These are phyloP conservation scores for Thelonectria blattea DNA, from an alignment of 2,329 filamentous ascomycete genomes.

Conservation along the genomic window DNA sequence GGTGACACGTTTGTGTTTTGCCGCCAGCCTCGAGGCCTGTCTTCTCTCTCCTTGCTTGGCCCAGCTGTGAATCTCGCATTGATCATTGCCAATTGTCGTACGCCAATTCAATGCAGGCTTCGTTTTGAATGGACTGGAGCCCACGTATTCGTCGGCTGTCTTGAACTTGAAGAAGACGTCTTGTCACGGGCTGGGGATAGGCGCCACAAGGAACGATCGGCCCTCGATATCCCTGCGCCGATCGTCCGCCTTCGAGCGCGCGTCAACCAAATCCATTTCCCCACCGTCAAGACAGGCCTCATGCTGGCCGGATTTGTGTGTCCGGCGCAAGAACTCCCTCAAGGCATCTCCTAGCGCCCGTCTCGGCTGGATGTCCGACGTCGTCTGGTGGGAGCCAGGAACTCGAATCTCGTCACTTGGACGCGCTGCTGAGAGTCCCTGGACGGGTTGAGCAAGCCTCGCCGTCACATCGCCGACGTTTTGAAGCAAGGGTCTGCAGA, in stretches of 20 bases:
- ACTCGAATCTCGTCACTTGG: background rate
- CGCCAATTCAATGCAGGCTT: background rate
- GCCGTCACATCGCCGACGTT: constrained; percentile 28
- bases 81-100: background rate
- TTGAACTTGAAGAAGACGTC: too few relatives aligned
- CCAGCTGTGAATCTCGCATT: background rate
- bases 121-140: constrained; percentile 1
- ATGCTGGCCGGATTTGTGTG: constrained; percentile 22
- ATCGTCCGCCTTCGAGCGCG: constrained; percentile 35
- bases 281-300: constrained; percentile 23
- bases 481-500: constrained; percentile 13
- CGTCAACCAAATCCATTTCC: constrained; percentile 23
- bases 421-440: background rate
- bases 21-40: constrained; percentile 14
- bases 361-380: constrained; percentile 18
- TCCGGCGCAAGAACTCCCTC: constrained; percentile 2
- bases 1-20: constrained; percentile 19
- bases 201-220: constrained; percentile 38
- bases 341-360: constrained; percentile 8
- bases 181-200: constrained; percentile 27
- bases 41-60: background rate
- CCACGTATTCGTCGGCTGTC: too few relatives aligned
- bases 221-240: constrained; percentile 35
- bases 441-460: constrained; percentile 5
- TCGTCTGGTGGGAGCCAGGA: constrained; percentile 11